Percentiles rank a stretch among this genome's conserved stretches.
Conservation (phyloP, 192 early-diverging fungal species). For the Coemansia interrupta region DNA sequence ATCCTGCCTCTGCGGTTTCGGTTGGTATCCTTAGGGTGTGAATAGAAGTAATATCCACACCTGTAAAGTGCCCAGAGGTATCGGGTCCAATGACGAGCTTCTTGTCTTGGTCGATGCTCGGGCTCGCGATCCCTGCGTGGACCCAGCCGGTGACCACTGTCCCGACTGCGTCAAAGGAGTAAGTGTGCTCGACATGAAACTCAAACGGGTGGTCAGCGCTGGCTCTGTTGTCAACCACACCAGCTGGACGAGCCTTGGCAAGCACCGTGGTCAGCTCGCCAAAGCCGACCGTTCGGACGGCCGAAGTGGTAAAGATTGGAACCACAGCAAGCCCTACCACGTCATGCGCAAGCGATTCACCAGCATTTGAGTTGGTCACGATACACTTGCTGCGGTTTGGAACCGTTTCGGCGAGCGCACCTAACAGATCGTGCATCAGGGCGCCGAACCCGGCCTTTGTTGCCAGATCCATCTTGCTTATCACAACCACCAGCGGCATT, state of each 20-base stretch:
- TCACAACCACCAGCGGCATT: slow-evolving; percentile 76
- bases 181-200: slow-evolving; percentile 82
- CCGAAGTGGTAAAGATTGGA: slow-evolving; percentile 82
- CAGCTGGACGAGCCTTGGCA: slow-evolving; percentile 56
- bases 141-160: slow-evolving; percentile 64
- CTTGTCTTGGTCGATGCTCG: not conserved
- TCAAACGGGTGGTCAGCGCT: slow-evolving; percentile 49
- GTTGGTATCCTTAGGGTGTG: slow-evolving; percentile 79
- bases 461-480: slow-evolving; percentile 83
- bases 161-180: slow-evolving; percentile 59
- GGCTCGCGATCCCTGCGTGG: slow-evolving; percentile 42
- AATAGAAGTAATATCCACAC: slow-evolving; percentile 69
- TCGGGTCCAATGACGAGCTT: slow-evolving; percentile 65
- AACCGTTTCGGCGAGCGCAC: slow-evolving; percentile 36
- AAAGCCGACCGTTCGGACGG: slow-evolving; percentile 72
- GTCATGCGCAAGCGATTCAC: slow-evolving; percentile 33
- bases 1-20: slow-evolving; percentile 63
- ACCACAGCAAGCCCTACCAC: slow-evolving; percentile 57
- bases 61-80: slow-evolving; percentile 60
- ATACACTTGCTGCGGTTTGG: slow-evolving; percentile 41
- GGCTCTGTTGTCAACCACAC: slow-evolving; percentile 20
- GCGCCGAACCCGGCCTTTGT: slow-evolving; percentile 53
- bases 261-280: slow-evolving; percentile 66
- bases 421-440: slow-evolving; percentile 53
- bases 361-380: slow-evolving; percentile 16